Percentiles rank a stretch among this genome's conserved stretches.
These are phyloP conservation scores for Chlamydomonas incerta DNA, from an alignment of 139 green algal genomes.

Conservation along the genomic window DNA sequence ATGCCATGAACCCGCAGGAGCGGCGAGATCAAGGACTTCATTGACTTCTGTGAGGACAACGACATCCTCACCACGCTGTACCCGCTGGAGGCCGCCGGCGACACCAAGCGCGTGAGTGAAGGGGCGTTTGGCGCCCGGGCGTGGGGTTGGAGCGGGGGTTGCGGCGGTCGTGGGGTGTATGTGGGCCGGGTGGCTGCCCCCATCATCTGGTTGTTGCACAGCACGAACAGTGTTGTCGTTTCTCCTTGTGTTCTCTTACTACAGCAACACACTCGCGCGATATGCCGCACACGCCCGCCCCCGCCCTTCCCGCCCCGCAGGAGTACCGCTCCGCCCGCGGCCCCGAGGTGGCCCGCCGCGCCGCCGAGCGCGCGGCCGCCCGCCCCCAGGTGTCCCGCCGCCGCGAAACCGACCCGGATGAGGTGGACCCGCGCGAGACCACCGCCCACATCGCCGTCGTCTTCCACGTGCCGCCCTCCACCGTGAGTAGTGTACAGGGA, in stretches of 20 bases:
- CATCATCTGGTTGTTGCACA: no score
- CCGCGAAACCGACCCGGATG: not conserved
- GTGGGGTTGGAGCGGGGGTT: no score
- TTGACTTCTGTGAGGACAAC: constrained; percentile 13
- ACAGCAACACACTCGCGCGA: no score
- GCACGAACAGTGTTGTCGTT: no score
- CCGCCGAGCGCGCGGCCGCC: not conserved
- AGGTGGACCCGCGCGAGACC: constrained; percentile 16
- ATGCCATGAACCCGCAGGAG: not conserved
- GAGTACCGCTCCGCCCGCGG: not conserved
- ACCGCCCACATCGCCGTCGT: not conserved
- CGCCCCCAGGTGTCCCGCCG: not conserved
- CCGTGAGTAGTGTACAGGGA: not conserved
- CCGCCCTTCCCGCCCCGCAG: not conserved
- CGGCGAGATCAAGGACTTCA: not conserved
- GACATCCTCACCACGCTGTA: constrained; percentile 12
- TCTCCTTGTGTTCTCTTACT: no score
- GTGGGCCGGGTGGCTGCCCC: not conserved
- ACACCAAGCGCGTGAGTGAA: not conserved
- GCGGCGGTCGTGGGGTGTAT: no score
- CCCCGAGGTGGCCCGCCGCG: not conserved
- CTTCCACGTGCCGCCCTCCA: constrained; percentile 14
- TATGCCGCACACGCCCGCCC: not conserved
- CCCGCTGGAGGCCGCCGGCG: not conserved
- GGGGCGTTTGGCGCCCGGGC: not conserved